Evolutionary conservation across 768 basidiomycete species (phyloP).

Genomic region (Goffeauzyma gilvescens): DNA sequence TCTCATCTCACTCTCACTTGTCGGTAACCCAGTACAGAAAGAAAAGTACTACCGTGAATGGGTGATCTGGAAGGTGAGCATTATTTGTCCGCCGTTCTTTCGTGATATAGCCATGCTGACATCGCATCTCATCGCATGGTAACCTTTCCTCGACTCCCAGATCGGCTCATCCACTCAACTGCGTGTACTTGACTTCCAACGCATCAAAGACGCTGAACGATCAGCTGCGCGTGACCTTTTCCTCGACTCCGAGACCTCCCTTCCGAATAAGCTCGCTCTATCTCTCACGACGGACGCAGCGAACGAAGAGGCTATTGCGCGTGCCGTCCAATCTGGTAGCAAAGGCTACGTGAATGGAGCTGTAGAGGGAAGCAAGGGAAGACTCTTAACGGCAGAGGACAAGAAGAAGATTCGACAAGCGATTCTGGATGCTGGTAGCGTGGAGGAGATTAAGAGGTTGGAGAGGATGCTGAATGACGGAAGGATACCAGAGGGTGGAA

Average conservation of each 20-base stretch:
- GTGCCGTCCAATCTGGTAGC: slow-evolving; percentile 2
- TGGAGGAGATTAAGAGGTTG: slow-evolving; percentile 29
- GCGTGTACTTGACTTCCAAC: slow-evolving; percentile 29
- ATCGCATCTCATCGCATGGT: slow-evolving; percentile 17
- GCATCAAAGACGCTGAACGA: slow-evolving; percentile 31
- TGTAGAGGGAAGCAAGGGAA: slow-evolving; percentile 23
- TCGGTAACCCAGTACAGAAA: slow-evolving; percentile 27
- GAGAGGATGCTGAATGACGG: slow-evolving; percentile 33
- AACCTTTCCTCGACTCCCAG: too few species aligned
- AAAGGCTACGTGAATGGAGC: slow-evolving; percentile 2
- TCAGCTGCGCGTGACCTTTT: slow-evolving; percentile 20
- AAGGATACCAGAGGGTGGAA: slow-evolving; percentile 28
- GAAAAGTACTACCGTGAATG: slow-evolving; percentile 30
- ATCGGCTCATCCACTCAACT: too few species aligned
- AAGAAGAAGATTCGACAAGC: slow-evolving; percentile 30
- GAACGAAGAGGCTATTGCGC: slow-evolving; percentile 10
- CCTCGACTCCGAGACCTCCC: slow-evolving; percentile 17
- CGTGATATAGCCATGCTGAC: not conserved
- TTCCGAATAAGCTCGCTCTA: slow-evolving; percentile 30
- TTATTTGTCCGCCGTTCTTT: not conserved
- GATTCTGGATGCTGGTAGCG: slow-evolving; percentile 24
- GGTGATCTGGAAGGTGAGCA: slow-evolving; percentile 29
- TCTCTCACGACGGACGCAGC: slow-evolving; percentile 18
- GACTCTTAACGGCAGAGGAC: slow-evolving; percentile 32
- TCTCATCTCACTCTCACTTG: slow-evolving; percentile 27